These are phyloP conservation scores for Cyanidium caldarium DNA, from an alignment of 23 red algal genomes.

Conservation along the genomic window DNA sequence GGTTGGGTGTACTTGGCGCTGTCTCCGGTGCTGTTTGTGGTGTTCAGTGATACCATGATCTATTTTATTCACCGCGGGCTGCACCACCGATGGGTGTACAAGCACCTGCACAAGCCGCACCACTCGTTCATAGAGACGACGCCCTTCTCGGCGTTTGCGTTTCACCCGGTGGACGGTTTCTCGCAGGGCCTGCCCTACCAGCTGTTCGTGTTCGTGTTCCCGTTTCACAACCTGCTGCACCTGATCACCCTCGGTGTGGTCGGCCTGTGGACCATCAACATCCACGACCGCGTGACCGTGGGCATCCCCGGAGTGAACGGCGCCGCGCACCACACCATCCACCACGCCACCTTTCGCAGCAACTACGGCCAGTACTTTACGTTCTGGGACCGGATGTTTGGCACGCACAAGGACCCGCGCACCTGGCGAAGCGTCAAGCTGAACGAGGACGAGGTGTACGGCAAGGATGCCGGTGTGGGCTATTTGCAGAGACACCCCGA, in stretches of 20 bases:
- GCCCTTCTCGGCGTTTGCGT: conserved; percentile 95
- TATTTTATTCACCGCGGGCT: conserved; percentile 89
- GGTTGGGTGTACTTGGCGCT: conserved; percentile 53
- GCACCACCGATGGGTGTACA: conserved; percentile 74
- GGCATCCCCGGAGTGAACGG: conserved; percentile 88
- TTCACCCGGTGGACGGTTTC: conserved; percentile 87
- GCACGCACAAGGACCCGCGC: conserved; percentile 62
- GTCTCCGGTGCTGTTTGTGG: conserved; percentile 84
- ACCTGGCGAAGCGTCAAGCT: background rate
- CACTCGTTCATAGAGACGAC: conserved; percentile 97
- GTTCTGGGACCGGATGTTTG: conserved; percentile 78
- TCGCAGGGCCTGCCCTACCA: conserved; percentile 87
- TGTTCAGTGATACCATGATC: conserved; percentile 78
- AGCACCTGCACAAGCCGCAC: conserved; percentile 83
- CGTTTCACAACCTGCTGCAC: conserved; percentile 70
- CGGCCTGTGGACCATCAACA: conserved; percentile 95
- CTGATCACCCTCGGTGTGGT: conserved; percentile 58
- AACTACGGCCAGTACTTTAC: conserved; percentile 99
- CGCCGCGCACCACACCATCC: conserved; percentile 82
- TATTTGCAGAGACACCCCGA: background rate
- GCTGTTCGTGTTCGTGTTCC: conserved; percentile 68
- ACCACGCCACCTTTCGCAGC: conserved; percentile 79
- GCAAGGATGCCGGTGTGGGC: background rate
- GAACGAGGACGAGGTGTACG: conserved; percentile 24
- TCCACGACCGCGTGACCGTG: conserved; percentile 71